Evolutionary conservation across 768 basidiomycete genomes (phyloP).

Genomic region (Lactarius quietus): DNA sequence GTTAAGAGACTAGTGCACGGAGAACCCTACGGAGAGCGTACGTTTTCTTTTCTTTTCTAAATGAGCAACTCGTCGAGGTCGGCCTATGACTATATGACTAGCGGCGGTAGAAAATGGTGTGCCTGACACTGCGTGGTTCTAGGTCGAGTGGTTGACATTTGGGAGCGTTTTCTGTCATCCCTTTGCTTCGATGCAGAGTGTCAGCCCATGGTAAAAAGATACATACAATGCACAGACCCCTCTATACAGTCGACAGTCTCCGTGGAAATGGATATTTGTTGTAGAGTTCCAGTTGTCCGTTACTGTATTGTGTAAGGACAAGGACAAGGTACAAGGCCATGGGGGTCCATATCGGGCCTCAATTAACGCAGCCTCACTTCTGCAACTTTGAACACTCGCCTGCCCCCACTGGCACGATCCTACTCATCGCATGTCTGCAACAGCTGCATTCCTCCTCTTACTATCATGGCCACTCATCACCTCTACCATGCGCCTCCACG

Average conservation of each 20-base stretch:
- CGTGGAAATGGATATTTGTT: not conserved
- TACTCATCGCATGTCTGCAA: slow-evolving; percentile 30
- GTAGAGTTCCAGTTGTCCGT: not conserved
- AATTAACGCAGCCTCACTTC: not conserved
- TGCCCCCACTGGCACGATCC: slow-evolving; percentile 19
- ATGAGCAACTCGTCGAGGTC: not conserved
- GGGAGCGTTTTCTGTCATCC: not conserved
- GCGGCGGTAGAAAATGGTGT: too few relatives aligned
- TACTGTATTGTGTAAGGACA: not conserved
- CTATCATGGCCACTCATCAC: slow-evolving; percentile 31
- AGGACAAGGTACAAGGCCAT: not conserved
- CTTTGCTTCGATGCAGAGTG: too few relatives aligned
- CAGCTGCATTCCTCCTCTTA: slow-evolving; percentile 33
- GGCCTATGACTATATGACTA: not conserved
- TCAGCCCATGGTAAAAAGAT: too few relatives aligned
- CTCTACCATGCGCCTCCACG: slow-evolving; percentile 14
- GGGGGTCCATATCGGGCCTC: not conserved
- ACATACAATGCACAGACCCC: too few relatives aligned
- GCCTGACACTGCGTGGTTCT: too few relatives aligned
- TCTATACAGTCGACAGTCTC: not conserved
- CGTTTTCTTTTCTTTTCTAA: not conserved
- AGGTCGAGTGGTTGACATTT: not conserved
- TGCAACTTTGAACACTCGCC: slow-evolving; percentile 10
- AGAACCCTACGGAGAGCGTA: not conserved
- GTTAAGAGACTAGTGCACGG: not conserved